Conservation (phyloP, 2,329 filamentous ascomycete genomes). For the Neospermospora avenae region DNA sequence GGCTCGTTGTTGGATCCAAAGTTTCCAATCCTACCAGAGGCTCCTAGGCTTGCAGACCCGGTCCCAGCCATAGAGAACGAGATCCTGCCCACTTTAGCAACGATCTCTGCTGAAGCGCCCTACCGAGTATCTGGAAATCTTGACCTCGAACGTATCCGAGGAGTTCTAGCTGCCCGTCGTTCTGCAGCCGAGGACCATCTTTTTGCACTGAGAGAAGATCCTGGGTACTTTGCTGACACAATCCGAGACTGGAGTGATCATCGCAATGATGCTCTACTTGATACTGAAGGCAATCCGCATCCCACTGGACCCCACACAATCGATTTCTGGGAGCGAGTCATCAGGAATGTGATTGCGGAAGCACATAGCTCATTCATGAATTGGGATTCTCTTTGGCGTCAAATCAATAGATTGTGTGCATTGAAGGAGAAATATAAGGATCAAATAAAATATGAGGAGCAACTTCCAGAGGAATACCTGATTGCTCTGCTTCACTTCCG, state of each 20-base stretch:
- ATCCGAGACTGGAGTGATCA: slow-evolving; percentile 46
- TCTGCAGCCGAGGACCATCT: slow-evolving; percentile 50
- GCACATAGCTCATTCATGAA: background rate
- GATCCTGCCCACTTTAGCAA: background rate
- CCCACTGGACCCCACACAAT: background rate
- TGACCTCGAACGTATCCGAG: background rate
- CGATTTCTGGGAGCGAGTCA: background rate
- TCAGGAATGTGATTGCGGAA: background rate
- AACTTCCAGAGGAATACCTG: background rate
- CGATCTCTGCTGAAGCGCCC: background rate
- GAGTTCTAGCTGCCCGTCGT: slow-evolving; percentile 33
- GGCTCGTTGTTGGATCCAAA: background rate
- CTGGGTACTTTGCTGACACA: slow-evolving; percentile 49
- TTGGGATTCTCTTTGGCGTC: background rate
- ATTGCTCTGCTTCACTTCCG: background rate
- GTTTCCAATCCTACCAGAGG: background rate
- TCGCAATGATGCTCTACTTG: slow-evolving; percentile 41
- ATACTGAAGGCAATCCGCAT: slow-evolving; percentile 22
- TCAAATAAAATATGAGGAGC: background rate
- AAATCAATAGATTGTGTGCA: background rate
- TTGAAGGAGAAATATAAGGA: background rate
- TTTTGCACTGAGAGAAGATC: slow-evolving; percentile 55
- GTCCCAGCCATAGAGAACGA: background rate
- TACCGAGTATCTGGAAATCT: background rate
- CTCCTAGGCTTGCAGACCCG: background rate